Conservation (phyloP, 495 filamentous ascomycete species). For the Penicillium roqueforti region DNA sequence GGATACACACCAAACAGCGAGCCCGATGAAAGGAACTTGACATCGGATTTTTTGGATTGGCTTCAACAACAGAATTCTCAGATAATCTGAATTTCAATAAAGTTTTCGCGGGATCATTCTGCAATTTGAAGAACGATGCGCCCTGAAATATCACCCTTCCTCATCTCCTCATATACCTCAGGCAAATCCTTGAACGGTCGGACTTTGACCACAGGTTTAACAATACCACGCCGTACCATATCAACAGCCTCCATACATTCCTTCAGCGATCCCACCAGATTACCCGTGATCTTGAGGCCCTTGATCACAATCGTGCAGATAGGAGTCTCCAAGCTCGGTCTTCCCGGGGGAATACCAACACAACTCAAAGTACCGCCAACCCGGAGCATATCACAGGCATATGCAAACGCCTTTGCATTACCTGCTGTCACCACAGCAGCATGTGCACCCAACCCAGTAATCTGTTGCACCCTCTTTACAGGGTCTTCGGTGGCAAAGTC, state of each 20-base stretch:
- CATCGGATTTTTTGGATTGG: neutral
- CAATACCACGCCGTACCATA: conserved; percentile 40
- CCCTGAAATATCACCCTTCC: conserved; percentile 42
- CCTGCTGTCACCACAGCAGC: conserved; percentile 43
- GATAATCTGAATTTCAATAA: neutral
- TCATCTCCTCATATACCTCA: conserved; percentile 44
- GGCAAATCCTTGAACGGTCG: conserved; percentile 43
- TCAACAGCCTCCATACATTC: conserved; percentile 52
- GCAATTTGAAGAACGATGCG: conserved; percentile 36
- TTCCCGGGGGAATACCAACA: conserved; percentile 45
- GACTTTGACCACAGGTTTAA: conserved; percentile 44
- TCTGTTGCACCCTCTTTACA: conserved; percentile 34
- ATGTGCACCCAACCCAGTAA: conserved; percentile 44
- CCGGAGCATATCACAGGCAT: conserved; percentile 49
- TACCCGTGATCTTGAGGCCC: conserved; percentile 43
- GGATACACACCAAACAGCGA: neutral
- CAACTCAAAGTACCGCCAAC: conserved; percentile 48
- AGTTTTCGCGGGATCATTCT: conserved; percentile 9
- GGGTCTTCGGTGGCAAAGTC: conserved; percentile 40
- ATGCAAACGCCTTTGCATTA: conserved; percentile 41
- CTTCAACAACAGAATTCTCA: neutral
- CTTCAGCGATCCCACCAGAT: conserved; percentile 46
- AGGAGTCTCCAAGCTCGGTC: conserved; percentile 40
- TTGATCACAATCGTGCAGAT: conserved; percentile 49
- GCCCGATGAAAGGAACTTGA: neutral